Evolutionary conservation across 192 early-diverging fungal genomes (phyloP), one percentile per base, ranked within the genome.

Genomic region (Phycomyces nitens): DNA sequence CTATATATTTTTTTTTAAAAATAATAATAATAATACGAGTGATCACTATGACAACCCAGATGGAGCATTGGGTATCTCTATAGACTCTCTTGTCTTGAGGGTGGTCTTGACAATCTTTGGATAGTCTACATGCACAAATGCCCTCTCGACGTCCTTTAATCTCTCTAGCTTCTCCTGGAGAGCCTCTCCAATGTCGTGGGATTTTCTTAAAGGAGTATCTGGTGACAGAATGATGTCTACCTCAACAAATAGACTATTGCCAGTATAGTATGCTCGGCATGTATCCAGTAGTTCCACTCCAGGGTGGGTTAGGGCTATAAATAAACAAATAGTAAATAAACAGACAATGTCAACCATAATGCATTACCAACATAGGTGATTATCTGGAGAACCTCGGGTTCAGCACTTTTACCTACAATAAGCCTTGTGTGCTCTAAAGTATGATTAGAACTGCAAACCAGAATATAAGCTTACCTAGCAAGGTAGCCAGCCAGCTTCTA

Each of bases 81-180:
- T 34, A 34, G 29, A 34, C 29, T 34, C 7, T 34, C 7, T 34
- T 2, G 3, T 34, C n/a, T n/a, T n/a, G n/a, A n/a, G n/a, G n/a
- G n/a, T n/a, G n/a, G n/a, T n/a, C n/a, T n/a, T n/a, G n/a, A n/a
- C n/a, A n/a, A n/a, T n/a, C n/a, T n/a, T n/a, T n/a, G n/a, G n/a
- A 70, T 94, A 96, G 77, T 98, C 94, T 14, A 94, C 83, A 66
- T 97, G 95, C 2, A 97, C 95, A 81, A 95, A 95, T 21, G 92
- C 92, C 21, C 95, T 78, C 41, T 96, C 96, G 1, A 99, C 94
- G 34, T 88, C 84, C 3, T 87, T 83, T 41, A 99, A 66, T 6
- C 74, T 78, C 69, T 97, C 96, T 22, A 97, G 74, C 74, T 94
- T 93, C 53, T 87, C 84, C 73, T 99, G 94, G 52, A 97, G 80